Evolutionary conservation across 768 basidiomycete genomes (phyloP).

Genomic region (Suillus americanus): DNA sequence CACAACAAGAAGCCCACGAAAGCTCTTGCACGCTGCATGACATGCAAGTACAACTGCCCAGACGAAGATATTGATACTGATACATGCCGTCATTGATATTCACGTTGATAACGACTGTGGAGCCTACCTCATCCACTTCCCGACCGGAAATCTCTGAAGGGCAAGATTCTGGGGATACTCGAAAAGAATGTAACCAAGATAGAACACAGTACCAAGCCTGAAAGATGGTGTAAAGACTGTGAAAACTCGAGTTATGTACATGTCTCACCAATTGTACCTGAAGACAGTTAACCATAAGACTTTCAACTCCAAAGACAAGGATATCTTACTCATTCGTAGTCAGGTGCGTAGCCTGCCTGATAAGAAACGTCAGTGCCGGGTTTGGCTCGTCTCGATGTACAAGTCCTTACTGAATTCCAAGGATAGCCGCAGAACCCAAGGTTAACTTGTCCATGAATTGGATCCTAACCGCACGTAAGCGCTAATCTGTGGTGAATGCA

Average conservation of each 20-base stretch:
- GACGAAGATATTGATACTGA: not conserved
- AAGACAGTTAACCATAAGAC: not conserved
- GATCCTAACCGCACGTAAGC: conserved; percentile 39
- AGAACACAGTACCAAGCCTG: not conserved
- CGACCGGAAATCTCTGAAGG: not conserved
- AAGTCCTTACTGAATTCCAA: conserved; percentile 54
- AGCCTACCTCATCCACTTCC: not conserved
- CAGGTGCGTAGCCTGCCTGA: conserved; percentile 54
- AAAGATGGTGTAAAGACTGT: not conserved
- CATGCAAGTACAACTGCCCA: not conserved
- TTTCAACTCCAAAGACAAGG: not conserved
- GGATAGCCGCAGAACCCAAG: conserved; percentile 57
- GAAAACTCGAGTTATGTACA: not conserved
- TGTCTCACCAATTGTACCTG: conserved; percentile 58
- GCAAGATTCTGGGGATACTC: not conserved
- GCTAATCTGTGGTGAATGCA: not conserved
- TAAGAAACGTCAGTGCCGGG: not conserved
- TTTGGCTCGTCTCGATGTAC: not conserved
- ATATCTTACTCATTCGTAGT: conserved; percentile 54
- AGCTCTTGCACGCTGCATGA: not conserved
- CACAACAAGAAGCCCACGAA: not conserved
- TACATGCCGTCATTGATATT: not conserved
- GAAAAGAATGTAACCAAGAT: not conserved
- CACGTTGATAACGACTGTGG: not conserved
- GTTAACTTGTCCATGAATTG: conserved; percentile 74